phyloP scores from a whole-genome alignment of 345 rosid genomes.

The Pugionium cornutum region DNA sequence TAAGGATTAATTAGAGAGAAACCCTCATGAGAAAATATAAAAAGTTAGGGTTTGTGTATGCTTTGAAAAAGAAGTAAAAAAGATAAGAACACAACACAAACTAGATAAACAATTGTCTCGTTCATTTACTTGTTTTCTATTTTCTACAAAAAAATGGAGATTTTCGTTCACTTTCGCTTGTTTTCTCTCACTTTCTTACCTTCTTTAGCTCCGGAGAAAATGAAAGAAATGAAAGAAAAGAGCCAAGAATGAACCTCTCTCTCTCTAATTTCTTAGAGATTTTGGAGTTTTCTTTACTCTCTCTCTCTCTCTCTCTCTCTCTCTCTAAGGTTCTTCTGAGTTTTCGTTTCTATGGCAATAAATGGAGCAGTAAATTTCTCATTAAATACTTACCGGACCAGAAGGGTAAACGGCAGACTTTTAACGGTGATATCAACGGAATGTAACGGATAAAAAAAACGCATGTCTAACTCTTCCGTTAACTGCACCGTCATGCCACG shows the following conservation, averaged over 20 bases:
- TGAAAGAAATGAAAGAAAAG: slow-evolving; percentile 3
- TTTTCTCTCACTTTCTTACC: slow-evolving; percentile 25
- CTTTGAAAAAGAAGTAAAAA: neutral
- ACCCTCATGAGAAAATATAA: no score
- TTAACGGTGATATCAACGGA: slow-evolving; percentile 39
- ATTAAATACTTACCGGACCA: slow-evolving; percentile 48
- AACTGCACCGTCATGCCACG: slow-evolving; percentile 39
- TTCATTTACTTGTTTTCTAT: neutral
- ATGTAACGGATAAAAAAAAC: slow-evolving; percentile 29
- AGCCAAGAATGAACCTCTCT: slow-evolving; percentile 20
- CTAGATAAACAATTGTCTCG: neutral
- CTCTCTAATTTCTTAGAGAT: slow-evolving; percentile 26
- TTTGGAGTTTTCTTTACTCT: slow-evolving; percentile 30
- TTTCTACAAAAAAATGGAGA: slow-evolving; percentile 7
- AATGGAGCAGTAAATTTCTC: slow-evolving; percentile 50
- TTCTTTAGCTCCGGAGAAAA: slow-evolving; percentile 33
- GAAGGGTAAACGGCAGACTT: slow-evolving; percentile 47
- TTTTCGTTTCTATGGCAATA: slow-evolving; percentile 42
- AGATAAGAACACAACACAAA: slow-evolving; percentile 13
- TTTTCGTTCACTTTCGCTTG: slow-evolving; percentile 22
- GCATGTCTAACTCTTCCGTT: slow-evolving; percentile 24
- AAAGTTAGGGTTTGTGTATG: no score
- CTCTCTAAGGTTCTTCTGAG: slow-evolving; percentile 19
- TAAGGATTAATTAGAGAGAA: neutral
- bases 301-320: slow-evolving; percentile 18